Evolutionary conservation across 1,139 yeast genomes (phyloP).

Genomic region (Candida dubliniensis): DNA sequence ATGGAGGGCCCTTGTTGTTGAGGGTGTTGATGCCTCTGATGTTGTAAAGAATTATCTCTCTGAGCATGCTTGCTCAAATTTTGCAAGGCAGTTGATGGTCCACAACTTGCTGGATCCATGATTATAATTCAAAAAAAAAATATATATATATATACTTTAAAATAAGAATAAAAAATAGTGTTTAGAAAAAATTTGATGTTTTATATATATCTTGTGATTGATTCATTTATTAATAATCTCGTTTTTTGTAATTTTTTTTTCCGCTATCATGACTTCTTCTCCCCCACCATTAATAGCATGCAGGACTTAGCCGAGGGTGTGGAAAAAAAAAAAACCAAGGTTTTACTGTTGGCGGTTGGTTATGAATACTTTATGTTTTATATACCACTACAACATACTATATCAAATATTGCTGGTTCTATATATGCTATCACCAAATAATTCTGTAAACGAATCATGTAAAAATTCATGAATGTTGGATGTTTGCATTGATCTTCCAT

Average conservation of each 20-base stretch:
- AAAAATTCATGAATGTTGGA: constrained; percentile 72
- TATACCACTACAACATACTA: neutral
- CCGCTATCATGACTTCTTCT: too few species aligned
- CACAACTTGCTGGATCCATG: constrained; percentile 40
- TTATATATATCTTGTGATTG: too few species aligned
- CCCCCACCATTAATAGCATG: too few species aligned
- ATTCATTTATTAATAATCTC: too few species aligned
- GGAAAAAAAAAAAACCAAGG: neutral
- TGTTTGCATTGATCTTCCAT: constrained; percentile 83
- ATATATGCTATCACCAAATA: constrained; percentile 34
- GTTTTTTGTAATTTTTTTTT: too few species aligned
- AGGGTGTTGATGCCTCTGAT: constrained; percentile 19
- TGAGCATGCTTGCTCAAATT: constrained; percentile 35
- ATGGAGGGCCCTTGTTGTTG: constrained; percentile 9
- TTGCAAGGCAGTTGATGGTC: constrained; percentile 38
- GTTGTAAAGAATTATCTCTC: constrained; percentile 34
- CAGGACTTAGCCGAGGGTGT: too few species aligned
- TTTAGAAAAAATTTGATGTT: neutral
- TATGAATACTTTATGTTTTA: too few species aligned
- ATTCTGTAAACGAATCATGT: constrained; percentile 58
- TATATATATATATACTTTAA: neutral
- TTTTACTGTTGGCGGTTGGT: too few species aligned
- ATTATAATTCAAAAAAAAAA: neutral
- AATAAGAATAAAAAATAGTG: neutral
- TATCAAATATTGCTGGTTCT: constrained; percentile 4